These are phyloP conservation scores for Bretziella fagacearum DNA, from an alignment of 2,329 filamentous ascomycete genomes.

Conservation along the genomic window DNA sequence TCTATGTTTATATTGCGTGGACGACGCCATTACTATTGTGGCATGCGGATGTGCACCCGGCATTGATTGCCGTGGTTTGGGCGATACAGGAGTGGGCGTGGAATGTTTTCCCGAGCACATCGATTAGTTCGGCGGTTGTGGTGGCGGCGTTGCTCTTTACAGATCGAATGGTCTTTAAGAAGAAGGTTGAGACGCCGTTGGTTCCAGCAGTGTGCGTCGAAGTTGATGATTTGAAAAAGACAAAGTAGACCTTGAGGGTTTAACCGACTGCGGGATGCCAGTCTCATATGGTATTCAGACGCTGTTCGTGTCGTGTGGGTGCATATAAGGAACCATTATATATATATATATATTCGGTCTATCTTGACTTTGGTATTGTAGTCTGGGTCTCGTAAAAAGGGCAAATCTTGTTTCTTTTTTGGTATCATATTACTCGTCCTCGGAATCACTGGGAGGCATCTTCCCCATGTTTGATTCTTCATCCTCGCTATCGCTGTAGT, in stretches of 20 bases:
- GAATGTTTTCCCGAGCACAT: conserved; percentile 78
- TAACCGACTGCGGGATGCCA: too few species aligned
- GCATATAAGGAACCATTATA: conserved; percentile 1
- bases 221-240: conserved; percentile 18
- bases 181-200: conserved; percentile 7
- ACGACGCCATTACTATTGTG: conserved; percentile 74
- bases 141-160: conserved; percentile 54
- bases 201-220: conserved; percentile 17
- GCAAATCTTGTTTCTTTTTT: conserved; percentile 17
- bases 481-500: conserved; percentile 28
- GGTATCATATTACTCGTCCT: conserved; percentile 37
- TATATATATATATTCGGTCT: conserved; percentile 10
- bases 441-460: conserved; percentile 68
- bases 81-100: conserved; percentile 75
- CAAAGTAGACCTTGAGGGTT: too few species aligned
- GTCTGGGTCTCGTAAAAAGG: conserved; percentile 18
- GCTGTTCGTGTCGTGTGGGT: too few species aligned
- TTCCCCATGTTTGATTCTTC: conserved; percentile 68
- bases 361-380: conserved; percentile 11
- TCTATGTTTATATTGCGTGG: conserved; percentile 86
- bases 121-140: conserved; percentile 39
- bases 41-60: conserved; percentile 52
- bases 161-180: conserved; percentile 18
- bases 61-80: conserved; percentile 54
- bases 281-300: too few species aligned